phyloP scores from a whole-genome alignment of 345 rosid species.

The Acer campestre region DNA sequence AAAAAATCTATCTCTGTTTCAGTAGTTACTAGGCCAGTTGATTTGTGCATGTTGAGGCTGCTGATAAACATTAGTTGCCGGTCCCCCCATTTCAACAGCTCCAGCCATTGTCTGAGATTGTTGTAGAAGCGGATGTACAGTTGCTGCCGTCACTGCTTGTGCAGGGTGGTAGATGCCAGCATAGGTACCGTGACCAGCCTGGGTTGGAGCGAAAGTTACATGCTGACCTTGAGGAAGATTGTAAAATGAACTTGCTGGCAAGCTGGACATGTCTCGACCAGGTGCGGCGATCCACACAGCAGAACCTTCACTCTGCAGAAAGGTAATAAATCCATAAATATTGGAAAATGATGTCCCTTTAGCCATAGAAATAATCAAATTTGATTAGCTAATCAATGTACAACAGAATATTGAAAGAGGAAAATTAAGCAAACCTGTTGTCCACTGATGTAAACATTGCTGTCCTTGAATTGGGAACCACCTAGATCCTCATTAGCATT shows the following conservation, averaged over 20 bases:
- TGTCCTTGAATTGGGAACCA: constrained; percentile 80
- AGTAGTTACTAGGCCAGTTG: constrained; percentile 90
- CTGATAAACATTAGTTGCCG: constrained; percentile 75
- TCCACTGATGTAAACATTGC: constrained; percentile 65
- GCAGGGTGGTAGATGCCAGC: constrained; percentile 74
- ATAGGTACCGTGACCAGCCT: constrained; percentile 68
- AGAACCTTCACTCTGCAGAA: constrained; percentile 78
- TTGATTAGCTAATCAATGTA: not conserved
- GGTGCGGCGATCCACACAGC: constrained; percentile 84
- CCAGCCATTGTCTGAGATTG: constrained; percentile 78
- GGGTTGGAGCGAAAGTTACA: constrained; percentile 70
- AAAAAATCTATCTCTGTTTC: constrained; percentile 38
- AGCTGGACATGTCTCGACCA: constrained; percentile 69
- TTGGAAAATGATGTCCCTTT: constrained; percentile 10
- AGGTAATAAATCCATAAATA: constrained; percentile 26
- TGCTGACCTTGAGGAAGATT: constrained; percentile 89
- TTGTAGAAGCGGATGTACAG: constrained; percentile 73
- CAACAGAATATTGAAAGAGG: not conserved
- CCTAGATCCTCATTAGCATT: constrained; percentile 71
- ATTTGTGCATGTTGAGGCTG: constrained; percentile 91
- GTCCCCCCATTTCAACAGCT: constrained; percentile 71
- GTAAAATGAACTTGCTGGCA: constrained; percentile 78
- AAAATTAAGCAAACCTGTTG: constrained; percentile 63
- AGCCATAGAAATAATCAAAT: constrained; percentile 5
- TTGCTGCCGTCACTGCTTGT: constrained; percentile 68